These are phyloP conservation scores for Cylindrodendrum hubeiense DNA, from an alignment of 2,329 filamentous ascomycete genomes.

Conservation along the genomic window DNA sequence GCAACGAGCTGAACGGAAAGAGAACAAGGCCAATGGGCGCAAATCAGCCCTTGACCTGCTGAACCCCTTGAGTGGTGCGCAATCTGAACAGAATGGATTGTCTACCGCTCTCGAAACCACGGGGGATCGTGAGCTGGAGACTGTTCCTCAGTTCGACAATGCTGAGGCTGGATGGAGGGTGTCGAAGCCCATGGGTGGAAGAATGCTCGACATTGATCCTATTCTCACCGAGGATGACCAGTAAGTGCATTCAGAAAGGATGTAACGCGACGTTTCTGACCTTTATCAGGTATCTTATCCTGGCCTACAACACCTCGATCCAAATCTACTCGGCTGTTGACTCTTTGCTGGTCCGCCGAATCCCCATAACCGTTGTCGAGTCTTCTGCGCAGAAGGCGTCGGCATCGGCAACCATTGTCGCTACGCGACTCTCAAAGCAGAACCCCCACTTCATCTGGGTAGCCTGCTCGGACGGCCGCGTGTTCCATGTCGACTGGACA, in stretches of 20 bases:
- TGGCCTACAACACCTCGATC: slow-evolving; percentile 80
- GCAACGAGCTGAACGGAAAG: slow-evolving; percentile 50
- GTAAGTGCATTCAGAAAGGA: slow-evolving; percentile 54
- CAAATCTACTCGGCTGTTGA: slow-evolving; percentile 86
- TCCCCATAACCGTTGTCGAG: slow-evolving; percentile 62
- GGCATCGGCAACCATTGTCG: slow-evolving; percentile 53
- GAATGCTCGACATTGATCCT: slow-evolving; percentile 74
- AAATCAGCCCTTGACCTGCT: slow-evolving; percentile 26
- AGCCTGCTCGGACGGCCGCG: slow-evolving; percentile 67
- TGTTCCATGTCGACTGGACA: slow-evolving; percentile 72
- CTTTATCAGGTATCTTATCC: slow-evolving; percentile 73
- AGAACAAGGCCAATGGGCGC: slow-evolving; percentile 44
- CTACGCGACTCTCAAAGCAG: slow-evolving; percentile 54
- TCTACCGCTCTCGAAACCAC: slow-evolving; percentile 31
- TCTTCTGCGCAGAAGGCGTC: slow-evolving; percentile 40
- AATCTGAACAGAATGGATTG: slow-evolving; percentile 32
- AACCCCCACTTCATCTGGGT: slow-evolving; percentile 68
- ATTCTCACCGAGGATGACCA: slow-evolving; percentile 72
- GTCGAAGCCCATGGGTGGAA: slow-evolving; percentile 73
- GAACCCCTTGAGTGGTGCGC: slow-evolving; percentile 21
- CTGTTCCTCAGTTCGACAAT: slow-evolving; percentile 45
- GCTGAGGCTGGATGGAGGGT: slow-evolving; percentile 65
- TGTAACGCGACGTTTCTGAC: slow-evolving; percentile 27
- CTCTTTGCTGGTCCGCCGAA: slow-evolving; percentile 82
- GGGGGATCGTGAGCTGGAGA: slow-evolving; percentile 39